These are phyloP conservation scores for Cryptococcus depauperatus DNA, from an alignment of 1,284 basidiomycete species.

Conservation along the genomic window DNA sequence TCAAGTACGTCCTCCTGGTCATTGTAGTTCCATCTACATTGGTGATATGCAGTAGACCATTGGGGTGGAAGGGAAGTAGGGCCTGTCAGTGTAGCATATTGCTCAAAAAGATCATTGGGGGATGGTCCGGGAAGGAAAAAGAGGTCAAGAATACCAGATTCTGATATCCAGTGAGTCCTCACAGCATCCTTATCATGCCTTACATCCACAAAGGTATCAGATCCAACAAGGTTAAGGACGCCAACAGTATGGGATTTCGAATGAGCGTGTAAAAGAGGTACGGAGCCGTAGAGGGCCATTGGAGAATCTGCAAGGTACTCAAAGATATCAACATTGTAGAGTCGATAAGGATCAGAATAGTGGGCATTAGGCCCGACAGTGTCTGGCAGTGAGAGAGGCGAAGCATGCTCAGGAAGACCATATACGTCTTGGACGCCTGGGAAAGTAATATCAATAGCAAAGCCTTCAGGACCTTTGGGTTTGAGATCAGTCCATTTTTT, in stretches of 20 bases:
- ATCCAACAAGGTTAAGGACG: slow-evolving; percentile 81
- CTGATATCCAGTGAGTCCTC: slow-evolving; percentile 91
- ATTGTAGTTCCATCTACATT: slow-evolving; percentile 98
- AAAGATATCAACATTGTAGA: slow-evolving; percentile 96
- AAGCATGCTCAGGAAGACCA: slow-evolving; percentile 95
- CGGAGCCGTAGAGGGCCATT: slow-evolving; percentile 84
- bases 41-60: slow-evolving; percentile 91
- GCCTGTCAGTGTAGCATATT: slow-evolving; percentile 80
- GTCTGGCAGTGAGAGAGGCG: slow-evolving; percentile 75
- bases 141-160: slow-evolving; percentile 90
- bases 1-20: slow-evolving; percentile 78
- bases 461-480: slow-evolving; percentile 92
- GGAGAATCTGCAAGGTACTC: slow-evolving; percentile 88
- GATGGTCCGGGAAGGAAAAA: slow-evolving; percentile 88
- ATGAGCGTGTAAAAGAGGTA: slow-evolving; percentile 91
- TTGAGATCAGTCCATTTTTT: slow-evolving; percentile 81
- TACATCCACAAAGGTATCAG: slow-evolving; percentile 95
- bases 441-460: slow-evolving; percentile 85
- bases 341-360: slow-evolving; percentile 85
- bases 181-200: slow-evolving; percentile 56
- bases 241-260: slow-evolving; percentile 70
- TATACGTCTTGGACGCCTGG: slow-evolving; percentile 82
- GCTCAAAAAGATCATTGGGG: slow-evolving; percentile 69
- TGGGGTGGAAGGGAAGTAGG: slow-evolving; percentile 77
- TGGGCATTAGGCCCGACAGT: slow-evolving; percentile 54